Conservation (phyloP, 1,284 basidiomycete genomes). For the Fomitopsis schrenkii region DNA sequence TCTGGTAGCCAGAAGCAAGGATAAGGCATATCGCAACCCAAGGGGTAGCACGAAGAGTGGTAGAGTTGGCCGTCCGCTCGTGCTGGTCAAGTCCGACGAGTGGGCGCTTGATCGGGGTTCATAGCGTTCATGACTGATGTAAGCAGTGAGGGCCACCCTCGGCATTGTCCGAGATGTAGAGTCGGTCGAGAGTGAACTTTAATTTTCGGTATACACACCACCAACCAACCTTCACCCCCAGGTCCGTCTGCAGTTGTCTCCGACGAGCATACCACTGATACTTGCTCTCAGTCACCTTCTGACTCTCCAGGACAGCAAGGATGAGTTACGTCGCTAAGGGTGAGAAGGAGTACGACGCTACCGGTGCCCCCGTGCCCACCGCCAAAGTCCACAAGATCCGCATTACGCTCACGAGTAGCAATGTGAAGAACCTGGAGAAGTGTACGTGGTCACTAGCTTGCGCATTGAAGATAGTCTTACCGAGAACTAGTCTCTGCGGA, state of each 20-base stretch:
- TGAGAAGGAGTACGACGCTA: constrained; percentile 96
- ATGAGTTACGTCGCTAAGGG: constrained; percentile 99
- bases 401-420: constrained; percentile 97
- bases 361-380: constrained; percentile 78
- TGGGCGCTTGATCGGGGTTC: not conserved
- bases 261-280: constrained; percentile 4
- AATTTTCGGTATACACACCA: constrained; percentile 22
- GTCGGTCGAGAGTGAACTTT: constrained; percentile 22
- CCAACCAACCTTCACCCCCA: constrained; percentile 28
- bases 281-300: constrained; percentile 66
- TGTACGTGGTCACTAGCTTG: constrained; percentile 47
- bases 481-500: constrained; percentile 74
- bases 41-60: no score
- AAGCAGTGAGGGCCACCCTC: not conserved
- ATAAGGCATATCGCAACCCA: no score
- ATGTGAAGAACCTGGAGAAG: constrained; percentile 99
- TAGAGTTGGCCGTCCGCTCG: not conserved
- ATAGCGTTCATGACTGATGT: not conserved
- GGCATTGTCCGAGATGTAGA: not conserved
- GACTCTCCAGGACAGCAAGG: constrained; percentile 59
- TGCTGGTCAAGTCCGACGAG: not conserved
- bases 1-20: no score
- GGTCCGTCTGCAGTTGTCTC: constrained; percentile 15
- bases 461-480: not conserved
- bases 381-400: constrained; percentile 99